Evolutionary conservation across 805 yeast genomes (phyloP).

Genomic region (Kazachstania kunashirensis): DNA sequence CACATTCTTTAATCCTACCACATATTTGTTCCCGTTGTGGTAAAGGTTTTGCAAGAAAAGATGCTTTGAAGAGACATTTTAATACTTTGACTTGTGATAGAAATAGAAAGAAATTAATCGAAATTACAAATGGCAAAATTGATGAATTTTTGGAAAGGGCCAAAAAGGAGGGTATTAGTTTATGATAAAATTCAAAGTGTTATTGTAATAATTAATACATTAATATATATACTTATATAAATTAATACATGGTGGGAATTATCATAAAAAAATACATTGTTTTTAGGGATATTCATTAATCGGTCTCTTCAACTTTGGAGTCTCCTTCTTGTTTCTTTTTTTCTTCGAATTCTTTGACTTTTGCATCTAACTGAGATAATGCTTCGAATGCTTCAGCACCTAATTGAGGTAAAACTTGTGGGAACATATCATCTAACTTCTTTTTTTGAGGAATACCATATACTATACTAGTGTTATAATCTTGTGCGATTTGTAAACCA

Average conservation of each 20-base stretch:
- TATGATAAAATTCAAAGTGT: constrained; percentile 5
- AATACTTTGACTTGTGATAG: constrained; percentile 69
- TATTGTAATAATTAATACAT: not conserved
- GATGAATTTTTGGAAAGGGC: constrained; percentile 27
- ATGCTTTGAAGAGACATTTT: constrained; percentile 67
- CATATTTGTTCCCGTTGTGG: constrained; percentile 69
- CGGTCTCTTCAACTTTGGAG: constrained; percentile 1
- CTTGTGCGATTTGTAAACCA: constrained; percentile 88
- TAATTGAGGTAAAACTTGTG: constrained; percentile 89
- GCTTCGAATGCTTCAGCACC: constrained; percentile 91
- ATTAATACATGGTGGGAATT: not conserved
- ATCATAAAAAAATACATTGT: not conserved
- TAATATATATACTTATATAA: not conserved
- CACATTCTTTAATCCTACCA: constrained; percentile 60
- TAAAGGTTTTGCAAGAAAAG: constrained; percentile 76
- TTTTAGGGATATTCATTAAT: not conserved
- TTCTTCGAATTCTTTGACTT: constrained; percentile 39
- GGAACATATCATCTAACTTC: constrained; percentile 83
- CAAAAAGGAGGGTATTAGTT: constrained; percentile 21
- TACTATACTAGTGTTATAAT: constrained; percentile 86
- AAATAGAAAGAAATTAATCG: constrained; percentile 47
- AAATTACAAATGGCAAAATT: constrained; percentile 30
- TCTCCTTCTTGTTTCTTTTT: constrained; percentile 3
- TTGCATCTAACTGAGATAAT: constrained; percentile 82
- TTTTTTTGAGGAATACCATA: constrained; percentile 93